phyloP scores from a whole-genome alignment of 1,284 basidiomycete species.

The Exobasidium cylindrosporum region DNA sequence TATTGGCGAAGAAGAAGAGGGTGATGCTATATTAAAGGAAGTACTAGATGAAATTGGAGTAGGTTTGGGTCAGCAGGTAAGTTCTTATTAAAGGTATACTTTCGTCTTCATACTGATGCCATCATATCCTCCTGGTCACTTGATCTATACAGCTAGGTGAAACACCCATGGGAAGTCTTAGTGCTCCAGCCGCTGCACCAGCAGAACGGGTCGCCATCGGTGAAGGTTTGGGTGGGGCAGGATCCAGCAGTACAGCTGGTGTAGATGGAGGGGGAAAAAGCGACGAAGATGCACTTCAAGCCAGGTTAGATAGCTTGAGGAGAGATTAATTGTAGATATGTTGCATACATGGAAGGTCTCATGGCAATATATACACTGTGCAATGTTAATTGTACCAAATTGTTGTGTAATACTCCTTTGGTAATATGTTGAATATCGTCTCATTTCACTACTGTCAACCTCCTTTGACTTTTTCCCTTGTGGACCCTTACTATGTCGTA shows the following conservation, averaged over 20 bases:
- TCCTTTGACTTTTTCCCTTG: too few relatives aligned
- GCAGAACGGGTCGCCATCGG: conserved; percentile 46
- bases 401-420: too few relatives aligned
- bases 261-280: conserved; percentile 23
- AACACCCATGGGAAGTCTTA: conserved; percentile 35
- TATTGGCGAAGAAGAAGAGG: conserved; percentile 74
- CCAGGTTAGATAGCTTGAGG: conserved; percentile 46
- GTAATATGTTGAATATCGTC: too few relatives aligned
- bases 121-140: too few relatives aligned
- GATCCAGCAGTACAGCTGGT: conserved; percentile 13
- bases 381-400: too few relatives aligned
- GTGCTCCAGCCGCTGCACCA: conserved; percentile 33
- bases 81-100: conserved; percentile 26
- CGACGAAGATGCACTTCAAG: conserved; percentile 52
- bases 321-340: conserved; percentile 28
- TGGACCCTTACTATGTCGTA: too few relatives aligned
- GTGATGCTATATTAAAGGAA: conserved; percentile 91
- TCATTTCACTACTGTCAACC: too few relatives aligned
- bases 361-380: too few relatives aligned
- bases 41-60: conserved; percentile 98
- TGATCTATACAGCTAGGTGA: conserved; percentile 33
- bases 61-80: conserved; percentile 81
- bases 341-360: too few relatives aligned
- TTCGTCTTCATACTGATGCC: background rate
- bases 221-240: conserved; percentile 26